Evolutionary conservation across 345 rosid species (phyloP), one percentile per base, ranked within the genome.

Genomic region (Eucalyptus leucophloia): DNA sequence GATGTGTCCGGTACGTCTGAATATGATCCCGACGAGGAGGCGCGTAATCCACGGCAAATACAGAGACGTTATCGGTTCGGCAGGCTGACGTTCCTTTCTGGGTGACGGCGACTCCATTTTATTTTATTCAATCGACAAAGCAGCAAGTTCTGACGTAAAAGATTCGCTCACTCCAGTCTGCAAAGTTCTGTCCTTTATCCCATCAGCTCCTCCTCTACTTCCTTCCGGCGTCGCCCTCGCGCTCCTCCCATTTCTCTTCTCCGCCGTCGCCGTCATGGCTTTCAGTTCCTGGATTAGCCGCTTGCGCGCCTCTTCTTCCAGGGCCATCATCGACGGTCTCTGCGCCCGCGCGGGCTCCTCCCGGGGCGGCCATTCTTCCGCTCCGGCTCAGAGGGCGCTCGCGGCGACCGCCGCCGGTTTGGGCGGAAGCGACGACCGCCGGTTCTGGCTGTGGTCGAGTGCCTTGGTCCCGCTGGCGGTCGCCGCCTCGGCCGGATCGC

Each of bases 381-480:
- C n/a, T 23, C 21, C 83, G 37, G 47, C 69, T 5, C 85, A 40
- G 30, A 7, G 85, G 47, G 85, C 47, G 85, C 85, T 77, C 30
- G 85, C 45, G 54, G 65, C 65, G 37, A 34, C 60, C n/a, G 87
- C 81, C 51, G 83, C 45, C 44, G 45, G 69, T 21, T 58, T 14
- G 0, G 34, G 40, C 56, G 72, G 86, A 86, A 44, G 42, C 50
- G 40, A 50, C 69, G 80, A 86, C 17, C 65, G 47, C 23, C 92
- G 91, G 47, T 87, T 82, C 32, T 89, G 37, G 49, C 67, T 87
- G 67, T 93, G 94, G 91, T 92, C 95, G 16, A 86, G 91, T 50
- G 93, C 94, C 86, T 92, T 96, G 86, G 91, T 96, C 88, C 95
- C 99, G 12, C 44, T 95, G 15, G 95, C 95, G 23, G 89, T 95